phyloP scores from a whole-genome alignment of 2,329 filamentous ascomycete genomes.

The Stenocarpella maydis region DNA sequence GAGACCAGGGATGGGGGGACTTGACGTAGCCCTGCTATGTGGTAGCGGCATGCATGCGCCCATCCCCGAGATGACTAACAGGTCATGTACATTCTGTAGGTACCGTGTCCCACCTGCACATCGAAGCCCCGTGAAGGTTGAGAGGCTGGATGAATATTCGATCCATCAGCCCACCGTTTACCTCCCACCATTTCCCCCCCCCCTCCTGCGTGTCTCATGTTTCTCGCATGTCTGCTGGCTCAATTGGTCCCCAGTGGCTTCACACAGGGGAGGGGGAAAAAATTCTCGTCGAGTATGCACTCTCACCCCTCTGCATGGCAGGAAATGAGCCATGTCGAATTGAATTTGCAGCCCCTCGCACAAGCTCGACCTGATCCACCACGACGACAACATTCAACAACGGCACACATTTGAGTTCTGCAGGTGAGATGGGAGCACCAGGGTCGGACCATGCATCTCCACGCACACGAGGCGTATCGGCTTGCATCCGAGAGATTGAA shows the following conservation, averaged over 20 bases:
- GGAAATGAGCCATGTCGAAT: slow-evolving; percentile 25
- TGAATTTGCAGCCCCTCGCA: slow-evolving; percentile 24
- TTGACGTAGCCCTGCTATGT: not conserved
- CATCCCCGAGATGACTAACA: not conserved
- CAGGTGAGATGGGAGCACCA: slow-evolving; percentile 15
- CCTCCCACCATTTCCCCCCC: not conserved
- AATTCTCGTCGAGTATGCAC: not conserved
- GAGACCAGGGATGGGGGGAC: slow-evolving; percentile 8
- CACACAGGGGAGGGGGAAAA: too few species aligned
- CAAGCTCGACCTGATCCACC: slow-evolving; percentile 16
- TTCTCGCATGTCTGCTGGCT: not conserved
- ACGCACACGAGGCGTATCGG: not conserved
- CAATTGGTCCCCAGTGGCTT: not conserved
- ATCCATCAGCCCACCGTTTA: slow-evolving; percentile 15
- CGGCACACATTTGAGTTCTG: slow-evolving; percentile 26
- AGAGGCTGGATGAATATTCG: slow-evolving; percentile 13
- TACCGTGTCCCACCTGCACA: not conserved
- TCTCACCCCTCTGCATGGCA: too few species aligned
- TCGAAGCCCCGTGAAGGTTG: slow-evolving; percentile 18
- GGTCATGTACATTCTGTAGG: not conserved
- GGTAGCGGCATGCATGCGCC: not conserved
- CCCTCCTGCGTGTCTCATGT: slow-evolving; percentile 7
- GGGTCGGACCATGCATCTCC: slow-evolving; percentile 11
- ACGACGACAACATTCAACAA: not conserved
- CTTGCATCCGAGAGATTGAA: slow-evolving; percentile 11